Percentiles rank a stretch among this genome's conserved stretches.
phyloP scores from a whole-genome alignment of 768 basidiomycete genomes.

The Pluteus cervinus region DNA sequence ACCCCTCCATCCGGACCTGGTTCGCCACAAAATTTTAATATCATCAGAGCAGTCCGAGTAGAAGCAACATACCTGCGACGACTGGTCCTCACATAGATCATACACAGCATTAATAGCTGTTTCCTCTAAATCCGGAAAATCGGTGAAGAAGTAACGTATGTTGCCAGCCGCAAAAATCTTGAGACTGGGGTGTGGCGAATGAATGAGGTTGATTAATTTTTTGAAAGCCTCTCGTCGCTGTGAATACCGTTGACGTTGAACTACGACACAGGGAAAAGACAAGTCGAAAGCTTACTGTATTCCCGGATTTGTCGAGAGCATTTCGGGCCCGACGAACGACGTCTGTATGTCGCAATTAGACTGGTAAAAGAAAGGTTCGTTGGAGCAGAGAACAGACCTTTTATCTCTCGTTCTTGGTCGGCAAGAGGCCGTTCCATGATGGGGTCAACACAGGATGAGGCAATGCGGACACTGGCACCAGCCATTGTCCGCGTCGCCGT shows the following conservation, averaged over 20 bases:
- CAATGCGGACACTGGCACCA: too few species aligned
- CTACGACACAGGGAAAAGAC: not conserved
- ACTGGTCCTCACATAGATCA: slow-evolving; percentile 70
- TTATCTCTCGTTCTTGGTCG: slow-evolving; percentile 33
- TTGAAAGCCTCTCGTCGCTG: slow-evolving; percentile 49
- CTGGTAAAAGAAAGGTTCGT: not conserved
- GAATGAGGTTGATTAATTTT: slow-evolving; percentile 48
- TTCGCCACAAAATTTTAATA: slow-evolving; percentile 5
- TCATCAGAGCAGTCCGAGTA: slow-evolving; percentile 4
- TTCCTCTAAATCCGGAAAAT: slow-evolving; percentile 70
- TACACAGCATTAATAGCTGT: slow-evolving; percentile 73
- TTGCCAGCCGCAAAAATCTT: slow-evolving; percentile 55
- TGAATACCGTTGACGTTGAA: slow-evolving; percentile 20
- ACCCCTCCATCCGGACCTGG: slow-evolving; percentile 73
- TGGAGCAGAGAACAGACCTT: slow-evolving; percentile 18
- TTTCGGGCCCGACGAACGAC: slow-evolving; percentile 40
- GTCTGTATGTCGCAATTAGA: slow-evolving; percentile 14
- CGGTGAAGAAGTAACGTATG: slow-evolving; percentile 53
- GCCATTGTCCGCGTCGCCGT: too few species aligned
- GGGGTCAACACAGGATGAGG: too few species aligned
- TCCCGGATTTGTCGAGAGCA: slow-evolving; percentile 17
- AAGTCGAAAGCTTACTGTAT: not conserved
- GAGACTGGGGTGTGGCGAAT: slow-evolving; percentile 36
- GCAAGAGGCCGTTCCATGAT: slow-evolving; percentile 20
- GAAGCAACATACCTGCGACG: slow-evolving; percentile 33